phyloP scores from a whole-genome alignment of 768 basidiomycete species.

The Kwoniella mangroviensis region DNA sequence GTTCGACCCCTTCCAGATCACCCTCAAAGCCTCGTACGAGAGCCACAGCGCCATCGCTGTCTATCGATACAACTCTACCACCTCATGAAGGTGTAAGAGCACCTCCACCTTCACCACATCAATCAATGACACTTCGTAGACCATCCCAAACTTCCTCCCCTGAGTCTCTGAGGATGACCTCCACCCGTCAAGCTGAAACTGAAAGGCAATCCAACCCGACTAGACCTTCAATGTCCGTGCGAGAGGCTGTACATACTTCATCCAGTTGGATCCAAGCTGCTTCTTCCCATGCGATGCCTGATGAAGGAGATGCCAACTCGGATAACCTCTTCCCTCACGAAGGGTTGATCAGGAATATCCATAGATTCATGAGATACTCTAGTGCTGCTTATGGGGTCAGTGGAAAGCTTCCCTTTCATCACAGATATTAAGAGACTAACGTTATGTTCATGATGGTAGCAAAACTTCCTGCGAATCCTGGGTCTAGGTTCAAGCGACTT shows the following conservation, averaged over 20 bases:
- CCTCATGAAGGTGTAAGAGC: conserved; percentile 16
- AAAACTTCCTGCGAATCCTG: conserved; percentile 56
- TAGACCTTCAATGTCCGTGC: conserved; percentile 19
- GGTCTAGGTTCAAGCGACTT: conserved; percentile 55
- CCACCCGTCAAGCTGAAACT: background rate
- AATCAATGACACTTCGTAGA: conserved; percentile 12
- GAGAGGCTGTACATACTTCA: conserved; percentile 15
- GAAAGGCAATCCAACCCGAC: background rate
- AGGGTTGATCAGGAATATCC: conserved; percentile 51
- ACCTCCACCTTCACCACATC: conserved; percentile 20
- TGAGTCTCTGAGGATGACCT: background rate
- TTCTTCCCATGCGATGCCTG: conserved; percentile 15
- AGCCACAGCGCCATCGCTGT: background rate
- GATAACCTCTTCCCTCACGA: conserved; percentile 40
- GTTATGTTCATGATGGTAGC: conserved; percentile 22
- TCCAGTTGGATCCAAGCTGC: conserved; percentile 23
- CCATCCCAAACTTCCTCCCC: background rate
- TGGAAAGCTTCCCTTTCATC: background rate
- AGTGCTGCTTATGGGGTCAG: conserved; percentile 53
- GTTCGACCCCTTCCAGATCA: conserved; percentile 2
- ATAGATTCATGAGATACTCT: conserved; percentile 56
- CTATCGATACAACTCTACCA: background rate
- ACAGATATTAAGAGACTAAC: background rate
- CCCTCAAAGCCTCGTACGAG: background rate
- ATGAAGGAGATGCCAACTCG: conserved; percentile 16